Conservation (phyloP, 2,329 filamentous ascomycete genomes). For the Dactylonectria macrodidyma region DNA sequence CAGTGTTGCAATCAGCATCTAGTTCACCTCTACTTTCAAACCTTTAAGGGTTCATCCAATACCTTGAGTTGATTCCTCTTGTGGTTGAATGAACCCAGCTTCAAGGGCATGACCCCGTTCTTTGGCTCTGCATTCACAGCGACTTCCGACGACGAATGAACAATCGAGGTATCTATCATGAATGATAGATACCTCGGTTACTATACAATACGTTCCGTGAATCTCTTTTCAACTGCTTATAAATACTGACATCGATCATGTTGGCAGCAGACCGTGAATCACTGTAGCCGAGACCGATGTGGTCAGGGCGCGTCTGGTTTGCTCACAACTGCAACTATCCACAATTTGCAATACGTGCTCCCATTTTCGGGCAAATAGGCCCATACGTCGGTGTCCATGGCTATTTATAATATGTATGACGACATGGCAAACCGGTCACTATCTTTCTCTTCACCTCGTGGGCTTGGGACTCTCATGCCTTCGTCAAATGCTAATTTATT, state of each 20-base stretch:
- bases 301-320: no score
- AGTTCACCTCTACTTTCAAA: background rate
- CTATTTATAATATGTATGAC: background rate
- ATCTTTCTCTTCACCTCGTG: no score
- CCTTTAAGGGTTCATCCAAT: background rate
- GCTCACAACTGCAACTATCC: background rate
- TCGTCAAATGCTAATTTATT: background rate
- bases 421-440: background rate
- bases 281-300: conserved; percentile 7
- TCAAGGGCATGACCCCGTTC: background rate
- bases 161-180: conserved; percentile 9
- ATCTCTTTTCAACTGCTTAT: background rate
- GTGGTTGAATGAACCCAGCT: background rate
- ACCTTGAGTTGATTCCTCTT: background rate
- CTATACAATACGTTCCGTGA: background rate
- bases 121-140: background rate
- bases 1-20: conserved; percentile 25
- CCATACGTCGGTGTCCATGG: background rate
- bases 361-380: background rate
- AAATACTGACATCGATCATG: background rate
- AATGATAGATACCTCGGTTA: conserved; percentile 4
- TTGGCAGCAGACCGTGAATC: conserved; percentile 3
- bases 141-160: background rate
- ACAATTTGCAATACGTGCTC: background rate
- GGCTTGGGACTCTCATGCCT: background rate